These are phyloP conservation scores for Echinosophora koreensis DNA, from an alignment of 306 rosid genomes.

Conservation along the genomic window DNA sequence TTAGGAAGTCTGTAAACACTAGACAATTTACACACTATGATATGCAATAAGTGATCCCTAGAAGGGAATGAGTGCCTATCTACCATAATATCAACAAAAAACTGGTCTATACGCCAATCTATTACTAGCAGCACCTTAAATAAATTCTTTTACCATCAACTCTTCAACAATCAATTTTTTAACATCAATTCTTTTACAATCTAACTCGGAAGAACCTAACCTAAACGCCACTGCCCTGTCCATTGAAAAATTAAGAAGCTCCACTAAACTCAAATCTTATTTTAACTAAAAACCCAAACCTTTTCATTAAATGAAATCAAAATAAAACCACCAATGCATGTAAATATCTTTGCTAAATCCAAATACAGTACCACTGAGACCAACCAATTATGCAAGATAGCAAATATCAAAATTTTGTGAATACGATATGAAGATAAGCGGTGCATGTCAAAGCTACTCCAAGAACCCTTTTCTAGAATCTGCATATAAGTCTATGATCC, in stretches of 20 bases:
- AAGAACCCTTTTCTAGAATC: background rate
- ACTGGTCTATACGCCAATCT: background rate
- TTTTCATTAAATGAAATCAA: too few relatives aligned
- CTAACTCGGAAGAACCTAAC: conserved; percentile 10
- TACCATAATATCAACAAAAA: background rate
- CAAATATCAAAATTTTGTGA: background rate
- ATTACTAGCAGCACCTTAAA: background rate
- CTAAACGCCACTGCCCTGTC: background rate
- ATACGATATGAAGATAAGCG: background rate
- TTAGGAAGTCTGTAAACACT: background rate
- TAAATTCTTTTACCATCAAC: background rate
- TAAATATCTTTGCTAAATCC: background rate
- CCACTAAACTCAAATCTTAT: background rate
- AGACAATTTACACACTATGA: background rate
- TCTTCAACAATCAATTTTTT: background rate
- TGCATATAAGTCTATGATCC: background rate
- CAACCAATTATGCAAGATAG: background rate
- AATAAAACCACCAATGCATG: background rate
- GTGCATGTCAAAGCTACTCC: background rate
- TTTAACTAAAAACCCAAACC: background rate
- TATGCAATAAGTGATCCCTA: background rate
- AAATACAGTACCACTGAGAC: background rate
- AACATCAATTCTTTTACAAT: background rate
- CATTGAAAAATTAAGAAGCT: background rate
- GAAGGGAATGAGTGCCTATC: background rate